Conservation (phyloP, 805 yeast species). For the Saturnispora serradocipensis region DNA sequence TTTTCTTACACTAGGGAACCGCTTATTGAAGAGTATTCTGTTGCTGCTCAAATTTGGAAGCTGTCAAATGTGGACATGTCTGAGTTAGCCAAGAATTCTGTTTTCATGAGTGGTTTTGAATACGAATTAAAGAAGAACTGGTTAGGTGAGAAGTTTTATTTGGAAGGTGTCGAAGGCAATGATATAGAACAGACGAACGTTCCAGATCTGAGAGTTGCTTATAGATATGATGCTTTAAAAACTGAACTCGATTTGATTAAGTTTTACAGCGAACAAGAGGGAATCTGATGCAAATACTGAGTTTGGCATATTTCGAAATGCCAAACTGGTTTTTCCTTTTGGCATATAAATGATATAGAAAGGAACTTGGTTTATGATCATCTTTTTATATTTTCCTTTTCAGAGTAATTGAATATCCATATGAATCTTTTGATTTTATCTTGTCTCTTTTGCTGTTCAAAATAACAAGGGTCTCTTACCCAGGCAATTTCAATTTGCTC, state of each 20-base stretch:
- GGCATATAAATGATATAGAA: not conserved
- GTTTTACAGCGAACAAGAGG: constrained; percentile 34
- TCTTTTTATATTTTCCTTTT: not conserved
- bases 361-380: not conserved
- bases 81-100: constrained; percentile 90
- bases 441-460: not conserved
- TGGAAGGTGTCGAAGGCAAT: constrained; percentile 66
- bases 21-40: constrained; percentile 92
- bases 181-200: constrained; percentile 92
- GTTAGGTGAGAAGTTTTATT: constrained; percentile 62
- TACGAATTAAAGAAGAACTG: constrained; percentile 78
- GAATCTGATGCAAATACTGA: not conserved
- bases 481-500: not conserved
- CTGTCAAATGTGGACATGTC: constrained; percentile 94
- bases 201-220: constrained; percentile 78
- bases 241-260: constrained; percentile 64
- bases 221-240: constrained; percentile 70
- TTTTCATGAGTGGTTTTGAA: constrained; percentile 91
- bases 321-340: not conserved
- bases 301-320: not conserved
- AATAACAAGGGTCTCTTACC: not conserved
- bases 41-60: constrained; percentile 96
- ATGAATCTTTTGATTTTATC: not conserved
- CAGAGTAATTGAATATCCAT: not conserved
- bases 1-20: constrained; percentile 97